Evolutionary conservation across 2,329 filamentous ascomycete genomes (phyloP), one percentile per base, ranked within the genome.

Genomic region (Cordyceps javanica): DNA sequence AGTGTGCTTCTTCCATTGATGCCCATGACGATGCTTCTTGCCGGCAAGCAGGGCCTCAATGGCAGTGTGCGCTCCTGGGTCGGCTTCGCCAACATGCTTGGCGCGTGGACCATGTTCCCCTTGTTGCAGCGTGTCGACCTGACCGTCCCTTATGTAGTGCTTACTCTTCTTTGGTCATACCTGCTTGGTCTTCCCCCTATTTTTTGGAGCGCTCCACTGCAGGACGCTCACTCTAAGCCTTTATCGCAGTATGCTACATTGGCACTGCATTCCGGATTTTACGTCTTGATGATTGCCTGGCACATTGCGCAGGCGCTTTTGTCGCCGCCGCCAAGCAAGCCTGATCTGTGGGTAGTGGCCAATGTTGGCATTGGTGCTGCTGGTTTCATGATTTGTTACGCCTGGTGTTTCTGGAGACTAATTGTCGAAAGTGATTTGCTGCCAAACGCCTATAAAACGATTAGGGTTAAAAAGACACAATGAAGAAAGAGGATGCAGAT

Each of bases 31-130:
- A 74, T 97, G 7, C 79, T 97, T 5, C 79, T 99, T 39, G 89
- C 89, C 16, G 86, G 89, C 16, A 83, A 87, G 61, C 83, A 89
- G 50, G 93, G 93, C 0, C 75, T 99, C 51, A 84, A 84, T 60
- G 88, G 89, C 60, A 85, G 87, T 55, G 84, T 83, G 19, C 83
- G 94, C 50, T 86, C 90, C 2, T 99, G 94, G 94, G 87, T 97
- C 5, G 92, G 92, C n/a, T 96, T 96, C 68, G 92, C 91, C 55
- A 99, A 99, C 68, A 80, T 94, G 14, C 80, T 97, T 11, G 93
- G 89, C 9, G 83, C 83, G 32, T 97, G 91, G 91, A 97, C 94
- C 6, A 88, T 97, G 82, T 99, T 91, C 68, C 94, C 94, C 0
- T 78, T 99, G 7, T 82, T 99, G 36, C 84, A 88, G 66, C 85